Evolutionary conservation across 768 basidiomycete species (phyloP).

Genomic region (Leccinum broughii): DNA sequence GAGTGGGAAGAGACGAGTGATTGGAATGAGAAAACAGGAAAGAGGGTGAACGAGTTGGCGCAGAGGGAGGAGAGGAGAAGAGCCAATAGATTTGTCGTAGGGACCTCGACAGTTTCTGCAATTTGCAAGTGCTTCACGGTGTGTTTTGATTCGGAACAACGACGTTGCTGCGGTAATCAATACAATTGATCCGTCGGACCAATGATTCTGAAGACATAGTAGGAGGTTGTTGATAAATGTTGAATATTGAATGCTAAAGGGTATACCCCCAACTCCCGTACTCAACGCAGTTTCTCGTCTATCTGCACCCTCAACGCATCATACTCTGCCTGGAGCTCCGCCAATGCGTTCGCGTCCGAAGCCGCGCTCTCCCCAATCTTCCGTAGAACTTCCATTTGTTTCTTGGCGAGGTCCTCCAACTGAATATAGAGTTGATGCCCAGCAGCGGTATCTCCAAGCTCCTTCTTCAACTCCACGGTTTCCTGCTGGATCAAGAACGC

Average conservation of each 20-base stretch:
- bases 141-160: neutral
- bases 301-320: neutral
- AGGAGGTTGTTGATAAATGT: neutral
- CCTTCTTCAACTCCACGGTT: neutral
- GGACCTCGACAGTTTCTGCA: neutral
- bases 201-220: neutral
- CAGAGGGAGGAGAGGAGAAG: slow-evolving; percentile 43
- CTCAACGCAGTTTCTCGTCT: too few relatives aligned
- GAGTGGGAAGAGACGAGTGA: slow-evolving; percentile 89
- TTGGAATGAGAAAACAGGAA: slow-evolving; percentile 76
- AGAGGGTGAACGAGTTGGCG: slow-evolving; percentile 44
- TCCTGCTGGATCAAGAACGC: slow-evolving; percentile 8
- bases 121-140: neutral
- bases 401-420: neutral
- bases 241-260: neutral
- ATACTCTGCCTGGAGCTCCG: neutral
- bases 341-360: neutral
- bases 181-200: neutral
- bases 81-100: slow-evolving; percentile 41
- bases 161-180: neutral
- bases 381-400: neutral
- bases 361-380: neutral
- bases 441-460: neutral
- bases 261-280: neutral
- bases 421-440: neutral